phyloP scores from a whole-genome alignment of 805 yeast species.

The Candida tibetensis region DNA sequence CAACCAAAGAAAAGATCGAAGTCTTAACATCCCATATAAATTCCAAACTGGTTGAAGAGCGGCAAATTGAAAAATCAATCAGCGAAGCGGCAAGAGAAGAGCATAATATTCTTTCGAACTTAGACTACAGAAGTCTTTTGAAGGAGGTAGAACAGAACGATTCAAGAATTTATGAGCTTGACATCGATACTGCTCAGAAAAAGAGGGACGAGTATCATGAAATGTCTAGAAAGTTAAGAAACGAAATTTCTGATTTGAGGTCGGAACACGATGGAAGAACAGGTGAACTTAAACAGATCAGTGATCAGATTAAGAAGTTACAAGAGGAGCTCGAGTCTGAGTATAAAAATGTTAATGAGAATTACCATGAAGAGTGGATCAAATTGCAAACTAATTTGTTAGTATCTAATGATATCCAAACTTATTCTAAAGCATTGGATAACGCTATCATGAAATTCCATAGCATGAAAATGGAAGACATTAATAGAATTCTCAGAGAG shows the following conservation, averaged over 20 bases:
- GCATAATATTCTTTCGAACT: conserved; percentile 60
- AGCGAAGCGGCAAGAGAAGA: conserved; percentile 40
- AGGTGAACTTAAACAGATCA: conserved; percentile 85
- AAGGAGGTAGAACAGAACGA: conserved; percentile 37
- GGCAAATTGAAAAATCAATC: conserved; percentile 21
- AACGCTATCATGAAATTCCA: conserved; percentile 93
- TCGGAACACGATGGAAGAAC: conserved; percentile 67
- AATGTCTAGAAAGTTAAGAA: conserved; percentile 50
- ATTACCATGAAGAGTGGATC: conserved; percentile 69
- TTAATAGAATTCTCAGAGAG: conserved; percentile 83
- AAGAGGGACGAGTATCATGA: conserved; percentile 61
- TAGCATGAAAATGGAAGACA: conserved; percentile 86
- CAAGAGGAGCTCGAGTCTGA: conserved; percentile 65
- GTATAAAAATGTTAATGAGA: conserved; percentile 61
- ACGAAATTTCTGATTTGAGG: conserved; percentile 51
- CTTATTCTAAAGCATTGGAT: conserved; percentile 83
- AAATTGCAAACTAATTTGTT: conserved; percentile 71
- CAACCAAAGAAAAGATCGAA: conserved; percentile 11
- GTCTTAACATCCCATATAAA: not conserved
- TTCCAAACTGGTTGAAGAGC: not conserved
- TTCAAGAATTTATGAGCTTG: conserved; percentile 42
- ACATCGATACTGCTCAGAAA: conserved; percentile 55
- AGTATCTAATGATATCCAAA: conserved; percentile 75
- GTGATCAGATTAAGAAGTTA: conserved; percentile 60
- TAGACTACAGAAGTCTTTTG: conserved; percentile 52